Base-by-base conservation (phyloP, 176 grass and related monocot species). In the Poa annua region DNA sequence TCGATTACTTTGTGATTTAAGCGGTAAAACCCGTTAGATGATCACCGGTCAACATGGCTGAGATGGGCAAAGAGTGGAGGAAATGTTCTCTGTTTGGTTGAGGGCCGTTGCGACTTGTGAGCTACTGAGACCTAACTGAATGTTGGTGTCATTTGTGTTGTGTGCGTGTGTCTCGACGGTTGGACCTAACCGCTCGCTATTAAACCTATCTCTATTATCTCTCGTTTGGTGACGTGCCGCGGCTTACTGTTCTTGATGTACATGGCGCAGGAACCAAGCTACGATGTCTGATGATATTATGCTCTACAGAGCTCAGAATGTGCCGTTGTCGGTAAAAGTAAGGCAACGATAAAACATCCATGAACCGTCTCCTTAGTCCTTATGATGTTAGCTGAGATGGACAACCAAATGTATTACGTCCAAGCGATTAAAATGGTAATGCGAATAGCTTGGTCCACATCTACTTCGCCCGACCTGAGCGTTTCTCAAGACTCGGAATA, bases 101-200 rank as follows among this genome's bases (percentile, higher is more conserved):
- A 85, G 54, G 56, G 64, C 7, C 63, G 88, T 78, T 85, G 83
- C 11, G 83, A 86, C 64, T 35, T 70, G 88, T 70, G 65, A 86
- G 88, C 88, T 82, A 82, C 73, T 86, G 64, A 29, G 45, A 89
- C 88, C 88, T 78, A 89, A 82, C 83, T 38, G 66, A 72, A 45
- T 55, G n/a, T 10, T 57, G 42, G 59, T 35, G 29, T 44, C 62
- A 41, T 39, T 12, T 15, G 76, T 11, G 75, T 12, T 76, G 52
- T 24, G 34, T 61, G 16, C 49, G 15, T 25, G 42, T 61, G 42
- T 78, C 79, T 4, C 71, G 84, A 84, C 73, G 5, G 83, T 90
- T 90, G 88, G 47, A 89, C 83, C 88, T 66, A 86, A 76, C 48
- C 8, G 25, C 25, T 6, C 29, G 7, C 3, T 16, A 55, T 61